Evolutionary conservation across 768 basidiomycete genomes (phyloP), one percentile per base, ranked within the genome.

Genomic region (Saitozyma sp.): DNA sequence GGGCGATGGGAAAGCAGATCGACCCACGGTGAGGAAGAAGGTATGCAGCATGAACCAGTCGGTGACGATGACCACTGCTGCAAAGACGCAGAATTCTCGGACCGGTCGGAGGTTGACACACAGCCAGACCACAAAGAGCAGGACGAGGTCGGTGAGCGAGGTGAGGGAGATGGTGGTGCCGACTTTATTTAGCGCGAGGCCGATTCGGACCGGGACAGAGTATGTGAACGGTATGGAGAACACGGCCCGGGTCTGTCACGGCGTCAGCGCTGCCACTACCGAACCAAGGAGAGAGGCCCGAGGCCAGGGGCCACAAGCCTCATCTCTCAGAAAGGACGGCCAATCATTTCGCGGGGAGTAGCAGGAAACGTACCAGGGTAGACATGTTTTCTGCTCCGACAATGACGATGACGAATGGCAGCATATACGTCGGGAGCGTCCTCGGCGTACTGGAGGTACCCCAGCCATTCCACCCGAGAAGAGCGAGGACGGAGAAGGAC

Each of bases 301-400:
- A 29, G 29, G 29, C 29, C 29, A 29, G 29, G 5, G 29, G 29
- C 29, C 29, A 29, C 29, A 29, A 29, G 29, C 29, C 5, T 29
- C 29, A 29, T 29, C 29, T 29, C 29, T 29, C 29, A 29, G 29
- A 29, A 29, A 29, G 2, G 29, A 29, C 29, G 29, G 5, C 29
- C 29, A 29, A 29, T 29, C 29, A 29, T 29, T 29, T 29, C 29
- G 29, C 29, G 29, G 29, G 5, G 29, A 5, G 29, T 29, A 29
- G 29, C 29, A 29, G 29, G 37, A 29, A 4, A 62, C 87, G 65
- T 78, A 92, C 92, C 76, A 99, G 82, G 71, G 88, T 89, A 76
- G 92, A 91, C 94, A 98, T 97, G 71, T 97, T 98, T 81, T 98
- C 95, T 2, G 92, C 90, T 3, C 95, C 95, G 13, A 95, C 89